Conservation (phyloP, 768 basidiomycete species). For the Suillus sp. region DNA sequence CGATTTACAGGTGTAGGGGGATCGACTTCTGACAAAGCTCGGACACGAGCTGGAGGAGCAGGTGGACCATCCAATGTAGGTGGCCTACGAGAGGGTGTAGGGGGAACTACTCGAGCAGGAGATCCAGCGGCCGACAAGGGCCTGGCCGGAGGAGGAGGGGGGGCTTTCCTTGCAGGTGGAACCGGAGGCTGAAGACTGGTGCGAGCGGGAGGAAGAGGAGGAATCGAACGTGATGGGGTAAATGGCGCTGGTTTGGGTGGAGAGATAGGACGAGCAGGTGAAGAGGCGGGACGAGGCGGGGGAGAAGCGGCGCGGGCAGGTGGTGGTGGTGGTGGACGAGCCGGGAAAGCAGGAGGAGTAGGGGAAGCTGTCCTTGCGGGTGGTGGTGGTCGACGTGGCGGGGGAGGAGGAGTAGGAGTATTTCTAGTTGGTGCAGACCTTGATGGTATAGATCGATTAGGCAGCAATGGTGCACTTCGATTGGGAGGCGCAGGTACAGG, state of each 20-base stretch:
- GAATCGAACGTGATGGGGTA: conserved; percentile 19
- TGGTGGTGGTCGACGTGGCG: conserved; percentile 33
- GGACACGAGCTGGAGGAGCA: conserved; percentile 40
- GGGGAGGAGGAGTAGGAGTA: conserved; percentile 45
- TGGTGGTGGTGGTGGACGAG: conserved; percentile 23
- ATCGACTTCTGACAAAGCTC: conserved; percentile 47
- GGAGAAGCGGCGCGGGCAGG: conserved; percentile 32
- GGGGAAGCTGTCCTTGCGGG: conserved; percentile 20
- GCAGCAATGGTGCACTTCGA: conserved; percentile 26
- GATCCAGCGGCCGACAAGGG: conserved; percentile 36
- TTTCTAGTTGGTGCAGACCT: conserved; percentile 46
- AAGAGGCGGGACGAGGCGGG: neutral
- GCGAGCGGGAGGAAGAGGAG: conserved; percentile 33
- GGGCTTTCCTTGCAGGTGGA: conserved; percentile 39
- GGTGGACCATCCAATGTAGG: conserved; percentile 31
- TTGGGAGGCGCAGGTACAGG: conserved; percentile 41
- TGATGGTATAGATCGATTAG: conserved; percentile 40
- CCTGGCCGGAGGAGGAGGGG: conserved; percentile 50
- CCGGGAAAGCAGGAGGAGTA: conserved; percentile 26
- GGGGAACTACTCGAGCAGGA: conserved; percentile 38
- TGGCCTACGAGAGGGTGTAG: conserved; percentile 43
- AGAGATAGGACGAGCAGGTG: conserved; percentile 28
- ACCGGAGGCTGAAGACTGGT: conserved; percentile 40
- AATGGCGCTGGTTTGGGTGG: conserved; percentile 23
- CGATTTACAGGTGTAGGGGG: conserved; percentile 31